Evolutionary conservation across 1,139 yeast genomes (phyloP).

Genomic region (Hyphopichia pseudoburtonii): DNA sequence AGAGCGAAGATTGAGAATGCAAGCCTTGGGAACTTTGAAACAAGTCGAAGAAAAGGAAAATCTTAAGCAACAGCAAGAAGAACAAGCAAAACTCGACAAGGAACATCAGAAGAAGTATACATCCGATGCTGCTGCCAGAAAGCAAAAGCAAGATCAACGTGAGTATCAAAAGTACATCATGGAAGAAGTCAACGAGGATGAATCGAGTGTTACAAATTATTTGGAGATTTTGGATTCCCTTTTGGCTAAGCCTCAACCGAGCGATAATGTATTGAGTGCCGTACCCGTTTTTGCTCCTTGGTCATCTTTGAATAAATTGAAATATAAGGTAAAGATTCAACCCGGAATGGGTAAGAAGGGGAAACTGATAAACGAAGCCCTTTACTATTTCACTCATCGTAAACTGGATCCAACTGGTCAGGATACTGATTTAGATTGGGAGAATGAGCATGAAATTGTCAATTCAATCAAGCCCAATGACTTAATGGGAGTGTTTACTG

Average conservation of each 20-base stretch:
- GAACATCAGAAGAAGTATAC: slow-evolving; percentile 25
- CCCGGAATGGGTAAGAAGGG: slow-evolving; percentile 92
- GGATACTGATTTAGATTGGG: slow-evolving; percentile 71
- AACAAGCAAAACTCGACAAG: slow-evolving; percentile 24
- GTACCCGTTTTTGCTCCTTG: slow-evolving; percentile 95
- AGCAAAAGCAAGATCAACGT: slow-evolving; percentile 50
- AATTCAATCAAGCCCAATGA: slow-evolving; percentile 56
- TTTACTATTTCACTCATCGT: slow-evolving; percentile 58
- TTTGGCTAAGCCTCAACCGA: slow-evolving; percentile 40
- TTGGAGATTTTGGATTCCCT: slow-evolving; percentile 42
- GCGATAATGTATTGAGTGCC: slow-evolving; percentile 53
- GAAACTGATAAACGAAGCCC: slow-evolving; percentile 70
- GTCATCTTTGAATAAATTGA: slow-evolving; percentile 70
- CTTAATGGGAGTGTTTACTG: slow-evolving; percentile 38
- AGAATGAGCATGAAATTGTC: slow-evolving; percentile 59
- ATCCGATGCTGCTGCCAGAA: slow-evolving; percentile 28
- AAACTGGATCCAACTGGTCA: slow-evolving; percentile 49
- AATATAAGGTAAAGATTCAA: slow-evolving; percentile 81
- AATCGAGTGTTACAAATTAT: slow-evolving; percentile 30
- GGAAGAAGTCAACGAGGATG: slow-evolving; percentile 36
- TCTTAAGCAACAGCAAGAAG: slow-evolving; percentile 22
- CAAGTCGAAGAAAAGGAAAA: slow-evolving; percentile 51
- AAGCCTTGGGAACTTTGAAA: slow-evolving; percentile 79
- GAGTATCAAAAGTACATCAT: slow-evolving; percentile 49
- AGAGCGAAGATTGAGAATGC: slow-evolving; percentile 71